Evolutionary conservation across 805 yeast genomes (phyloP), one percentile per base, ranked within the genome.

Genomic region (Metschnikowia kunwiensis): DNA sequence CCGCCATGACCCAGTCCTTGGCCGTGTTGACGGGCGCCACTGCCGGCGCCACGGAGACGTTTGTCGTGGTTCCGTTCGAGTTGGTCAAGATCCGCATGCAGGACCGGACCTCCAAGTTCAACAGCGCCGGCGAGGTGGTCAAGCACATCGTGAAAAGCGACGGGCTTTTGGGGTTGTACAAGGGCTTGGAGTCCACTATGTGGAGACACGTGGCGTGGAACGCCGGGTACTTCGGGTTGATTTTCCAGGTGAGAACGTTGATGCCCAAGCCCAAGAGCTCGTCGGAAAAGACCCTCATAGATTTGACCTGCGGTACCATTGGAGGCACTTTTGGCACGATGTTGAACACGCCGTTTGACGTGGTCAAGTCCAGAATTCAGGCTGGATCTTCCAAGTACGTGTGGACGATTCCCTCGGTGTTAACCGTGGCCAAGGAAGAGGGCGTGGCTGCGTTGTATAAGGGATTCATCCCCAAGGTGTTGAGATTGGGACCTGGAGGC

Each of bases 401-500:
- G 63, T 93, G 98, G 97, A 79, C 97, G 13, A 54, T 80, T 49
- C 96, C 96, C 26, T 76, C 94, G 3, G 67, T 93, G 40, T 58
- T 72, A 27, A 72, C 80, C 13, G 86, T 93, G 16, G 78, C 80
- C 53, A 78, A 71, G 59, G 97, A 91, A 65, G 99, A 93, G 73
- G 98, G 99, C 20, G 77, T 87, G 53, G 70, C 67, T 32, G 96
- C 97, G 6, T 75, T 93, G 41, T 91, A 89, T 67, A 91, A 89
- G 70, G 98, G 98, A 26, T 91, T 93, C 77, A 60, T 89, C 47
- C 99, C 99, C 50, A 93, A 93, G 73, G 97, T 93, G 9, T 73
- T 93, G 58, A 82, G 99, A 76, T 74, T 93, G 50, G 98, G 97
- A 31, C 98, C 99, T 43, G 99, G 99, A 57, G 99, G 99, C 62